A percentile compares a stretch with the other conserved stretches of the same genome.
Conservation (phyloP, 352 stramenopile species). For the Phytophthora citricola region DNA sequence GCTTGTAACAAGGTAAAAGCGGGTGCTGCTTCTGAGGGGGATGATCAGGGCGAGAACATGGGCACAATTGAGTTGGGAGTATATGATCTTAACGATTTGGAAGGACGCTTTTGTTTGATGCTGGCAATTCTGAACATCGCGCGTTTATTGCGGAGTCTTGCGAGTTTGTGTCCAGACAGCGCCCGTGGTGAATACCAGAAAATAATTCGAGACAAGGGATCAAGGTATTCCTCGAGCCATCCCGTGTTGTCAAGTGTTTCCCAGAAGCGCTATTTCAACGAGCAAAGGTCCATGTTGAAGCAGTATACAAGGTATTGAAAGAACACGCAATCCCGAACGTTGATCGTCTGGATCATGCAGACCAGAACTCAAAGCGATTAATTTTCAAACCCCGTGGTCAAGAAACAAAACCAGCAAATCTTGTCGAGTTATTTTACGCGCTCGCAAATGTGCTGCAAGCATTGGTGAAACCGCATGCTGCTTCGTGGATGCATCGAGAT, state of each 20-base stretch:
- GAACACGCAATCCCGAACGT: conserved; percentile 28
- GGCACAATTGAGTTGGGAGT: conserved; percentile 18
- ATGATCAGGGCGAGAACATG: neutral
- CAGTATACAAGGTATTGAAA: conserved; percentile 35
- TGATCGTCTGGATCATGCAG: conserved; percentile 22
- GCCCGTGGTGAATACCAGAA: conserved; percentile 35
- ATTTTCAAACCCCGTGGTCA: conserved; percentile 12
- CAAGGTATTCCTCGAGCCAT: conserved; percentile 35
- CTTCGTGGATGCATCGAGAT: too few species aligned
- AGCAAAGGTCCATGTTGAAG: conserved; percentile 20
- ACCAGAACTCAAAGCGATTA: conserved; percentile 13
- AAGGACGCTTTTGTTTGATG: conserved; percentile 25
- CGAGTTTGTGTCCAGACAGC: conserved; percentile 35
- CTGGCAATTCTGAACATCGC: conserved; percentile 39
- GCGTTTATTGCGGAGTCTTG: conserved; percentile 36
- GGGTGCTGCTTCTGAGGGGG: too few species aligned
- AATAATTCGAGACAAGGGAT: conserved; percentile 13
- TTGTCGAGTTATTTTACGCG: too few species aligned
- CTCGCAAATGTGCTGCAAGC: too few species aligned
- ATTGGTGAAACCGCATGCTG: too few species aligned
- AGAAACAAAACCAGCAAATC: too few species aligned
- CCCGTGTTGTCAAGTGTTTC: conserved; percentile 13
- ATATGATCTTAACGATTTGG: conserved; percentile 18
- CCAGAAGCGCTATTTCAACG: conserved; percentile 2
- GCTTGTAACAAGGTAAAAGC: too few species aligned